Percentiles rank a stretch among this genome's conserved stretches.
These are phyloP conservation scores for Diaporthe citri DNA, from an alignment of 2,329 filamentous ascomycete genomes.

Conservation along the genomic window DNA sequence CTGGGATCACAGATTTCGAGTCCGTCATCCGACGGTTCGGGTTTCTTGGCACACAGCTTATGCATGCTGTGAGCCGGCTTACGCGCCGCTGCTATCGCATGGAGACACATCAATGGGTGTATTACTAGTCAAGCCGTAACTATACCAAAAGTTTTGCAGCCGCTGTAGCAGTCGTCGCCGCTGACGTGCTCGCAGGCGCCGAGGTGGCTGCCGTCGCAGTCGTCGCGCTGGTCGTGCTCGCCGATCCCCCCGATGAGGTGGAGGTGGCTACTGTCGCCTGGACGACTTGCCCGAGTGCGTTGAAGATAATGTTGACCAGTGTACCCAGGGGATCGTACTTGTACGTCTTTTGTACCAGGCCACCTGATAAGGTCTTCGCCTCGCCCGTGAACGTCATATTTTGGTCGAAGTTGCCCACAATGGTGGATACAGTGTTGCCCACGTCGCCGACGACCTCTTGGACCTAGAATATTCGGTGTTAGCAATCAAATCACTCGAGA, in stretches of 20 bases:
- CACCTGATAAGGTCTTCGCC: constrained; percentile 50
- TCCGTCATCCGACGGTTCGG: not conserved
- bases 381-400: constrained; percentile 68
- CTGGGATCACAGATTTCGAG: not conserved
- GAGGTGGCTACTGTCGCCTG: constrained; percentile 56
- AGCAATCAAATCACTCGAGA: not conserved
- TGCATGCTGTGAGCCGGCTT: not conserved
- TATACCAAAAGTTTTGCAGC: constrained; percentile 9
- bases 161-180: constrained; percentile 31
- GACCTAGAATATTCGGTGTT: constrained; percentile 45
- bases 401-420: constrained; percentile 68
- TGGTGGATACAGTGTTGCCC: constrained; percentile 58
- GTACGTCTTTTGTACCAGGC: constrained; percentile 64
- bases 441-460: constrained; percentile 66
- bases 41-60: constrained; percentile 17
- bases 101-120: not conserved
- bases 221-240: constrained; percentile 29
- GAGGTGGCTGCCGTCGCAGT: constrained; percentile 23
- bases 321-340: constrained; percentile 62
- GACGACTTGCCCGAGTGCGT: constrained; percentile 66
- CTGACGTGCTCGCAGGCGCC: constrained; percentile 22
- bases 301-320: constrained; percentile 68
- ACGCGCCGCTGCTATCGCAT: not conserved
- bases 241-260: constrained; percentile 5
- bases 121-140: not conserved